Conservation (phyloP, 192 early-diverging fungal genomes). For the Entomortierella lignicola region DNA sequence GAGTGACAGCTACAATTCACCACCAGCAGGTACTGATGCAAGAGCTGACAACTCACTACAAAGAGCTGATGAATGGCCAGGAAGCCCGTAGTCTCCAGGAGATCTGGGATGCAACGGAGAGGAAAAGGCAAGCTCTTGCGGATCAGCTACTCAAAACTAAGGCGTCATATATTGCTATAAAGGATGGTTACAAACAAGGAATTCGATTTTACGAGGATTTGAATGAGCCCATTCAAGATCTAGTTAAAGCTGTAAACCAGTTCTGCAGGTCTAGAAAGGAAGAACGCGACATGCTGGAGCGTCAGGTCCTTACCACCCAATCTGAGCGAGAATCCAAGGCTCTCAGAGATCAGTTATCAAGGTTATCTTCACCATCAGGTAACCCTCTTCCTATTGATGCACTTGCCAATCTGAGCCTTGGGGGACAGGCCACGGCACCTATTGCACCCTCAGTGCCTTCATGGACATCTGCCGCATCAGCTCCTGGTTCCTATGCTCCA, state of each 20-base stretch:
- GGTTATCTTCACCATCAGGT: constrained; percentile 27
- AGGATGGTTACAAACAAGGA: constrained; percentile 70
- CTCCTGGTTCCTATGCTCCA: constrained; percentile 12
- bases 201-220: constrained; percentile 78
- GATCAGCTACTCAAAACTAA: constrained; percentile 76
- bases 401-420: constrained; percentile 18
- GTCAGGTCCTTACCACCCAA: constrained; percentile 61
- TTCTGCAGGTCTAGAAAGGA: constrained; percentile 69
- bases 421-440: constrained; percentile 4
- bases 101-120: constrained; percentile 75
- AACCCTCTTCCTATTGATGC: constrained; percentile 20
- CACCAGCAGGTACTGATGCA: constrained; percentile 80
- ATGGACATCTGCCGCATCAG: constrained; percentile 22
- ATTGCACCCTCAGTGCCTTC: constrained; percentile 6
- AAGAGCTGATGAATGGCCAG: constrained; percentile 77
- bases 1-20: constrained; percentile 78
- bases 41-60: constrained; percentile 81
- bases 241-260: constrained; percentile 63
- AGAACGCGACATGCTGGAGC: constrained; percentile 68
- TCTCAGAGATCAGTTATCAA: constrained; percentile 71
- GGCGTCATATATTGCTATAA: constrained; percentile 72
- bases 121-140: constrained; percentile 69
- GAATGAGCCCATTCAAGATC: constrained; percentile 64
- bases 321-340: constrained; percentile 70
- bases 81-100: constrained; percentile 74